These are phyloP conservation scores for Euphorbia celastroides DNA, from an alignment of 441 rosid genomes.

Conservation along the genomic window DNA sequence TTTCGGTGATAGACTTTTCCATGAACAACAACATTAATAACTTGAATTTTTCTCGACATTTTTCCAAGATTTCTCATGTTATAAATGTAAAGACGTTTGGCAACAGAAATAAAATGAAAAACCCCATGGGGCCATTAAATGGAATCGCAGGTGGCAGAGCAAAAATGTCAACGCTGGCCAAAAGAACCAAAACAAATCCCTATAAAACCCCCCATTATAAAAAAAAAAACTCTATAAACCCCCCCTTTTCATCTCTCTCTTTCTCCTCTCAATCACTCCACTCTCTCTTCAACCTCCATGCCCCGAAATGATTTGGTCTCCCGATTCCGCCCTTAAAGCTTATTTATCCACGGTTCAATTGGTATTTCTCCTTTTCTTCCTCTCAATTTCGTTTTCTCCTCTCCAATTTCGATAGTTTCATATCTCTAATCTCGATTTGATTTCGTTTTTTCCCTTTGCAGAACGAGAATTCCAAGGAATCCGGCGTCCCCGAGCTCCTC, in stretches of 20 bases:
- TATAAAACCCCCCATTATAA: too few relatives aligned
- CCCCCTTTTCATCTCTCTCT: too few relatives aligned
- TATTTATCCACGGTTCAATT: slow-evolving; percentile 53
- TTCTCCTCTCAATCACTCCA: background rate
- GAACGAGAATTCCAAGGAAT: slow-evolving; percentile 41
- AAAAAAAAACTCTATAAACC: background rate
- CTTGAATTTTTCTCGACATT: too few relatives aligned
- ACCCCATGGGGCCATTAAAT: slow-evolving; percentile 2
- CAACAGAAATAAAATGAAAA: too few relatives aligned
- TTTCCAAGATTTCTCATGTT: too few relatives aligned
- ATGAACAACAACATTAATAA: too few relatives aligned
- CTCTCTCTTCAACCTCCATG: too few relatives aligned
- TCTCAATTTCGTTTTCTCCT: background rate
- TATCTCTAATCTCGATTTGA: background rate
- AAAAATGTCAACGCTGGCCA: slow-evolving; percentile 4
- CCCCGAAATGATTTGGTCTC: slow-evolving; percentile 77
- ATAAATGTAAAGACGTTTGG: too few relatives aligned
- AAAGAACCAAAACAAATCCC: too few relatives aligned
- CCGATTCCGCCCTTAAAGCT: slow-evolving; percentile 64
- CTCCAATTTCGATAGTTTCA: background rate
- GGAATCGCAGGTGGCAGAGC: too few relatives aligned
- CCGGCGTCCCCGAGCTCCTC: slow-evolving; percentile 64
- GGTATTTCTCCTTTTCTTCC: slow-evolving; percentile 28
- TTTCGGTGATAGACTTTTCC: too few relatives aligned
- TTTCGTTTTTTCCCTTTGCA: slow-evolving; percentile 15